Evolutionary conservation across 1,139 yeast species (phyloP).

Genomic region (Geotrichum candidum): DNA sequence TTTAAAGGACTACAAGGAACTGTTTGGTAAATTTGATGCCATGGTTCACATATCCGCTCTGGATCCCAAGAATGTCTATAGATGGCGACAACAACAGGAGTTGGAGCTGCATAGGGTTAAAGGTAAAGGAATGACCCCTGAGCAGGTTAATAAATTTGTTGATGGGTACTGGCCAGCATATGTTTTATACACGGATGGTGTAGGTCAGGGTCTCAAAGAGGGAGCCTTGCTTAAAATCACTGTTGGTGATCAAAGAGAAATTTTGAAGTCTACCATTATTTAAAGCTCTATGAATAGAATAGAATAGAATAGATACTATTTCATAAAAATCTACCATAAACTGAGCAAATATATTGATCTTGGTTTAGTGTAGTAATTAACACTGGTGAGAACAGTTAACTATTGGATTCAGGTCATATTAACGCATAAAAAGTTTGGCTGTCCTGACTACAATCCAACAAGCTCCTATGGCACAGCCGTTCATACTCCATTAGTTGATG

Average conservation of each 20-base stretch:
- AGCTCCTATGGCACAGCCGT: too few relatives aligned
- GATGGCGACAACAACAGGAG: slow-evolving; percentile 86
- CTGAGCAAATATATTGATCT: too few relatives aligned
- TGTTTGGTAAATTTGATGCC: slow-evolving; percentile 57
- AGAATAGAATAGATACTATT: not conserved
- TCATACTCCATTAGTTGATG: too few relatives aligned
- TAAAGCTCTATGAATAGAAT: not conserved
- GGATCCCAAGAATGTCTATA: slow-evolving; percentile 56
- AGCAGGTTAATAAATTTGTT: slow-evolving; percentile 58
- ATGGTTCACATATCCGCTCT: slow-evolving; percentile 61
- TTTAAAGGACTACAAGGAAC: slow-evolving; percentile 44
- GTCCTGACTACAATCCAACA: too few relatives aligned
- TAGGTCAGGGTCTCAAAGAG: slow-evolving; percentile 26
- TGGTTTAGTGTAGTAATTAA: too few relatives aligned
- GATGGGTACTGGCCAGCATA: slow-evolving; percentile 86
- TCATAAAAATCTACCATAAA: not conserved
- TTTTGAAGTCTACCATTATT: not conserved
- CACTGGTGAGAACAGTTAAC: too few relatives aligned
- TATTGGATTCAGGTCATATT: too few relatives aligned
- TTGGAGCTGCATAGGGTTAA: slow-evolving; percentile 48
- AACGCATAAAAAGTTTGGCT: too few relatives aligned
- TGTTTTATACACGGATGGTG: slow-evolving; percentile 52
- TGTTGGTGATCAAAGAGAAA: slow-evolving; percentile 1
- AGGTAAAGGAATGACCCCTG: slow-evolving; percentile 79
- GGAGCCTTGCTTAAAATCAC: not conserved